A percentile compares a stretch with the other conserved stretches of the same genome.
These are phyloP conservation scores for Leptodermis oblonga DNA, from an alignment of 257 asterid genomes.

Conservation along the genomic window DNA sequence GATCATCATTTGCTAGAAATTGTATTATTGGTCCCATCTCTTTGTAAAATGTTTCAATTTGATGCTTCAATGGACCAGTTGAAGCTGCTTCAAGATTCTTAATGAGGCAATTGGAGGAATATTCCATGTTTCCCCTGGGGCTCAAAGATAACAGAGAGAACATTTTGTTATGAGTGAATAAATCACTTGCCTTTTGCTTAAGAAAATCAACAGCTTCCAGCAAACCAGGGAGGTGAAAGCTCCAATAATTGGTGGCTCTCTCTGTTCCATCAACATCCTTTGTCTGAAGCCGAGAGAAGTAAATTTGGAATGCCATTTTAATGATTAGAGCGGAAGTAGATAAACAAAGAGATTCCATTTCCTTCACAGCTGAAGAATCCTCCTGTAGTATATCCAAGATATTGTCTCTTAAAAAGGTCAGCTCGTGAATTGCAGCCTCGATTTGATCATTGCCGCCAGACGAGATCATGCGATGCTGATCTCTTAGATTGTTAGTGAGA, in stretches of 20 bases:
- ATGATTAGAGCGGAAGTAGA: not conserved
- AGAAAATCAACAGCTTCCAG: not conserved
- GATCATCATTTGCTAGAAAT: not conserved
- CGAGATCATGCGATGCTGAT: not conserved
- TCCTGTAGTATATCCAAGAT: not conserved
- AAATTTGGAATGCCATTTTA: not conserved
- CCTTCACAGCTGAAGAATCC: not conserved
- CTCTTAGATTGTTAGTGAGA: not conserved
- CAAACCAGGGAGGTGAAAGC: conserved; percentile 3
- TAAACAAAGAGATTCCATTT: not conserved
- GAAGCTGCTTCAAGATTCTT: not conserved
- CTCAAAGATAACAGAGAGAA: not conserved
- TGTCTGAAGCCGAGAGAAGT: not conserved
- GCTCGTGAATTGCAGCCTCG: not conserved
- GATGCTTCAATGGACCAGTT: not conserved
- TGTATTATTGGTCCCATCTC: not conserved
- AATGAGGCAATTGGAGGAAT: not conserved
- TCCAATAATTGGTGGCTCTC: not conserved
- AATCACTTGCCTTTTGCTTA: not conserved
- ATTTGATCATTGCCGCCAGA: not conserved
- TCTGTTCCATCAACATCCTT: not conserved
- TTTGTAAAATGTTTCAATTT: not conserved
- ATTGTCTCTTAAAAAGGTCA: not conserved
- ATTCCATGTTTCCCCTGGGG: not conserved
- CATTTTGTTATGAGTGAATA: not conserved